Base-by-base conservation (phyloP, 2,329 filamentous ascomycete species). In the Cladophialophora psammophila region DNA sequence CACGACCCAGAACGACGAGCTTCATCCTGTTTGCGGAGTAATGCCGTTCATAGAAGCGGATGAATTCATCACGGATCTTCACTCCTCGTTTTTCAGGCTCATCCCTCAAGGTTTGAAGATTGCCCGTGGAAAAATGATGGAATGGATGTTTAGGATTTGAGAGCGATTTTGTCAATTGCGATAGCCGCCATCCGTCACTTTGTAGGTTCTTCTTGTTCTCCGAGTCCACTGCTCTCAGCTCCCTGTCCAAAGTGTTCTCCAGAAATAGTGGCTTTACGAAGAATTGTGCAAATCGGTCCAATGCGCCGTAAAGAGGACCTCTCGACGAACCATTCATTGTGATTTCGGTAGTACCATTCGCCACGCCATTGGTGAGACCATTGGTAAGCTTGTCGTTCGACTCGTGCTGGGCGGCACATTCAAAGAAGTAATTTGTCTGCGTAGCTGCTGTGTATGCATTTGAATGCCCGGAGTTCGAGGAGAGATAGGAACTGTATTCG, bases 181-280 rank as follows among this genome's bases (percentile, higher is more conserved):
- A 88, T 70, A 96, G 81, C 15, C 94, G 88, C 93, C 94, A 97
- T 64, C 87, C 86, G 75, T 97, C 94, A 76, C 88, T 94, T 80
- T 97, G 94, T 57, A 97, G 82, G 73, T 97, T 97, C 86, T 97
- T 97, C 85, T 97, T 97, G 81, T 97, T 96, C 79, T 97, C 94
- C 5, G 93, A 97, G 76, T 97, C 93, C 20, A 97, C 94, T 0
- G 94, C 94, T 71, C 87, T 89, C 69, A 97, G 83, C 80, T 97
- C 94, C 58, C 94, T 87, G 74, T 97, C 94, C 57, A 97, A 79
- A 0, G 93, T 95, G 71, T 89, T 92, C 62, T 90, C 88, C 9
- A 96, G 84, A 78, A 97, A 97, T 38, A 97, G 84, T 0, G 94
- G 94, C 69, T 91, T 87, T 71, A 96, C 90, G 78, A 97, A 97